A percentile compares a stretch with the other conserved stretches of the same genome.
phyloP scores from a whole-genome alignment of 2,329 filamentous ascomycete genomes.

The Hymenoscyphus occultus region DNA sequence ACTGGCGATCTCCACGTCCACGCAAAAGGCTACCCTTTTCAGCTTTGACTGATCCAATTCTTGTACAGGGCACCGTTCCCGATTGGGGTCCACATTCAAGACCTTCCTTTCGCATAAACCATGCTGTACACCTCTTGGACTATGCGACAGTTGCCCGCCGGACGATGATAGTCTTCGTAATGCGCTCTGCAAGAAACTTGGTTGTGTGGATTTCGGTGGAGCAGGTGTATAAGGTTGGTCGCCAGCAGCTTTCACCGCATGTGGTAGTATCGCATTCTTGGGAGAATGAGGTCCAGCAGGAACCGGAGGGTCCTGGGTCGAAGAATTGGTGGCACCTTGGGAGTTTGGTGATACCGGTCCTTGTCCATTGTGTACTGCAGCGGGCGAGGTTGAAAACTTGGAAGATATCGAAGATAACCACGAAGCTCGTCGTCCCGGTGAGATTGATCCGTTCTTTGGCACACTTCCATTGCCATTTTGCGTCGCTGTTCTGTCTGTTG shows the following conservation, averaged over 20 bases:
- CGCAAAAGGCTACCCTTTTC: conserved; percentile 87
- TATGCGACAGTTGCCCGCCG: conserved; percentile 40
- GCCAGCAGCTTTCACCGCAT: conserved; percentile 53
- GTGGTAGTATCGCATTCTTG: conserved; percentile 59
- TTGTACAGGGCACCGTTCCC: conserved; percentile 74
- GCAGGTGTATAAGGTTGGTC: conserved; percentile 70
- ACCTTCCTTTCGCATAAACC: conserved; percentile 76
- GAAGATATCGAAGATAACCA: conserved; percentile 94
- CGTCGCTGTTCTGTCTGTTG: conserved; percentile 29
- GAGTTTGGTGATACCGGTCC: conserved; percentile 29
- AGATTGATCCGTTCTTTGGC: conserved; percentile 20
- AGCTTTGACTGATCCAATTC: conserved; percentile 80
- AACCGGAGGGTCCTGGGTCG: conserved; percentile 36
- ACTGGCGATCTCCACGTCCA: conserved; percentile 94
- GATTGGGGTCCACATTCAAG: conserved; percentile 78
- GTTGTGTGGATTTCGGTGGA: conserved; percentile 64
- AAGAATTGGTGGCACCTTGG: conserved; percentile 22
- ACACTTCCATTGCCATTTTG: conserved; percentile 24
- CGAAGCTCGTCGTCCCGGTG: conserved; percentile 57
- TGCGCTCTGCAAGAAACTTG: conserved; percentile 76
- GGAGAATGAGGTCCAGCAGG: conserved; percentile 38
- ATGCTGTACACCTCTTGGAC: conserved; percentile 52
- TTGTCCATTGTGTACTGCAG: conserved; percentile 30
- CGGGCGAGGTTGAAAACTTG: conserved; percentile 71
- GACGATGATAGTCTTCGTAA: conserved; percentile 79